phyloP scores from a whole-genome alignment of 2,329 filamentous ascomycete genomes.

The Colletotrichum coccodes region DNA sequence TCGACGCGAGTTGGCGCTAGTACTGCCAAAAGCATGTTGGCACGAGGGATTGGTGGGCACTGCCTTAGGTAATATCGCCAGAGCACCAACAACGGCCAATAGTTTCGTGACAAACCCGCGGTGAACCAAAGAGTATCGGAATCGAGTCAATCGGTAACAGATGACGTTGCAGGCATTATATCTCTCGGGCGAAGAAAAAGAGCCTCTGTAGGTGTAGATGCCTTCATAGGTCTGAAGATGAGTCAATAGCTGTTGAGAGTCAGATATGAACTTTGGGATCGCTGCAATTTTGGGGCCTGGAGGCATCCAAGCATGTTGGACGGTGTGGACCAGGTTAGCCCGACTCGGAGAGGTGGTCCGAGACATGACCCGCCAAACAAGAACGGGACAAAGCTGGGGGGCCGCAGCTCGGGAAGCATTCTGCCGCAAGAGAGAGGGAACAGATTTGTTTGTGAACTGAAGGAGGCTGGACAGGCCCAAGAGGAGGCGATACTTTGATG shows the following conservation, averaged over 20 bases:
- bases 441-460: background rate
- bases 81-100: background rate
- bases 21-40: background rate
- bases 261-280: background rate
- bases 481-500: background rate
- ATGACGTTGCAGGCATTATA: background rate
- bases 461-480: background rate
- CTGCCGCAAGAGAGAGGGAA: slow-evolving; percentile 1
- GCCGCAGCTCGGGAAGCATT: slow-evolving; percentile 22
- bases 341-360: slow-evolving; percentile 25
- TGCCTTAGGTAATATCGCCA: slow-evolving; percentile 8
- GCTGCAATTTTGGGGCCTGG: background rate
- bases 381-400: slow-evolving; percentile 2
- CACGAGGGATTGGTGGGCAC: background rate
- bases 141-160: background rate
- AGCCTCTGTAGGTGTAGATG: background rate
- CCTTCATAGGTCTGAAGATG: background rate
- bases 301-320: background rate
- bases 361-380: slow-evolving; percentile 28
- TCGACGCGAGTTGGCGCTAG: background rate
- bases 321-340: background rate
- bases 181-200: background rate
- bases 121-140: background rate
- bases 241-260: background rate
- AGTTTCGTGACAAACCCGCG: background rate